Base-by-base conservation (phyloP, 2,329 filamentous ascomycete genomes). In the Colletotrichum tanaceti region DNA sequence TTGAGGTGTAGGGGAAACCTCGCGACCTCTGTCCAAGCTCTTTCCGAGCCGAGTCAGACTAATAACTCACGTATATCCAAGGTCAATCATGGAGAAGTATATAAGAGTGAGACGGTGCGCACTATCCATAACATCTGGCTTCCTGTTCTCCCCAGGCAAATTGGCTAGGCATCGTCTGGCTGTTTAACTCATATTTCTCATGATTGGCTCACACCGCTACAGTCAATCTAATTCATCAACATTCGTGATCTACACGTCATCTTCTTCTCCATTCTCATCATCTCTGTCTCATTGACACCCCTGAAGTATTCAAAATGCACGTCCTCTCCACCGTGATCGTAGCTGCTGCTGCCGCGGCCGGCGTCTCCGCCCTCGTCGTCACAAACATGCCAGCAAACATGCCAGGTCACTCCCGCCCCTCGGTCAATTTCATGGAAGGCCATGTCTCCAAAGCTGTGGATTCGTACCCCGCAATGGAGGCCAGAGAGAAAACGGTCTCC, bases 381-480 rank as follows among this genome's bases (percentile, higher is more conserved):
- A 46, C 24, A 41, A 6, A 35, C 14, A 47, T 49, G 5, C 60
- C 60, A 1, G 22, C 24, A 41, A 6, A 35, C 14, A 47, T 49
- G 5, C 60, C 60, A 1, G 22, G 53, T 14, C 16, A 63, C n/a
- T 10, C 41, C 1, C 60, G n/a, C 0, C 46, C 64, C 9, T 46
- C 60, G 2, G 46, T 50, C 14, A 32, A 20, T 22, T 58, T 47
- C 60, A 63, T n/a, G 6, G 38, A 58, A 9, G 32, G 43, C 4
- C 13, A 10, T 4, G 9, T 20, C 2, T 13, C 39, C 2, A 52
- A 49, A 5, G 38, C 18, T 32, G 14, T 9, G 5, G 14, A 52
- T 14, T 6, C 11, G 16, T 11, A 39, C 20, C 32, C 35, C 11
- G 20, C 32, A 4, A 10, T 44, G 7, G 35, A 61, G 18, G 24